Percentiles rank a stretch among this genome's conserved stretches.
Evolutionary conservation across 2,329 filamentous ascomycete genomes (phyloP).

Genomic region (Setomelanomma holmii): DNA sequence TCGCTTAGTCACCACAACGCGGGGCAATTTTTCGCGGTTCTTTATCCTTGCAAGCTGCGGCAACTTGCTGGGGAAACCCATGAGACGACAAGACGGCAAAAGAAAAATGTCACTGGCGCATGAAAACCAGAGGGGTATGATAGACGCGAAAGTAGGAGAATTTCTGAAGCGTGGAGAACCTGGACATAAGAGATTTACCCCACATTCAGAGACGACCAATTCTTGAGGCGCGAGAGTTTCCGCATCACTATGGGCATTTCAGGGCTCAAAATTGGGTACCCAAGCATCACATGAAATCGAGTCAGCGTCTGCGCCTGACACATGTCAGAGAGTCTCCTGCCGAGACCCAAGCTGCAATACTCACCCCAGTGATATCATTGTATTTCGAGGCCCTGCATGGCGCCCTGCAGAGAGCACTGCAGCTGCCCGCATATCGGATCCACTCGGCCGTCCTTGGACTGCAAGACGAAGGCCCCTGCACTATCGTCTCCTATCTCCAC

Average conservation of each 20-base stretch:
- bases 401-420: conserved; percentile 2
- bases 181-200: neutral
- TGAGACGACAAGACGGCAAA: conserved; percentile 5
- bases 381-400: neutral
- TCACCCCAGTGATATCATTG: conserved; percentile 1
- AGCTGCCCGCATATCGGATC: conserved; percentile 6
- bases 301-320: conserved; percentile 1
- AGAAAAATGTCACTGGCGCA: neutral
- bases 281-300: neutral
- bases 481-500: conserved; percentile 4
- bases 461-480: conserved; percentile 3
- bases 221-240: too few species aligned
- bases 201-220: neutral
- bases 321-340: neutral
- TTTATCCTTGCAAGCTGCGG: conserved; percentile 4
- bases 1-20: conserved; percentile 29
- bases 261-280: too few species aligned
- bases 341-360: neutral
- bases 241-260: too few species aligned
- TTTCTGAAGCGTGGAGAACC: neutral
- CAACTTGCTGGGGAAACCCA: neutral
- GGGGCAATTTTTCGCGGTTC: conserved; percentile 10
- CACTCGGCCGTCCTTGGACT: neutral
- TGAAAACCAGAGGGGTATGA: conserved; percentile 9
- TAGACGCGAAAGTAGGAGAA: neutral